These are phyloP conservation scores for Agrocybe praecox DNA, from an alignment of 768 basidiomycete species.

Conservation along the genomic window DNA sequence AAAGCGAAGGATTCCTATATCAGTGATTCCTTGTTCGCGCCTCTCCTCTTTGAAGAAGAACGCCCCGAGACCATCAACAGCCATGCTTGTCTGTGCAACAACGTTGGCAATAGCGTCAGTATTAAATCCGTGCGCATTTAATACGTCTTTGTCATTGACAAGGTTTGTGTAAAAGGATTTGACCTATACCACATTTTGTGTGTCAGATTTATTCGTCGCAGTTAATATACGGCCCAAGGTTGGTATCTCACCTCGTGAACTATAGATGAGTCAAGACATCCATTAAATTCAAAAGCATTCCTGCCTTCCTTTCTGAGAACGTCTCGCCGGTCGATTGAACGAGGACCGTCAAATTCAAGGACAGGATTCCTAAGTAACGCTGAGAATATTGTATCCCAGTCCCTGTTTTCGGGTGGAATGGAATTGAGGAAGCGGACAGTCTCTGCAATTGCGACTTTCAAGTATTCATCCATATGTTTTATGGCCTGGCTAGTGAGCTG, in stretches of 20 bases:
- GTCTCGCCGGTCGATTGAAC: no score
- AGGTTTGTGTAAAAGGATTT: background rate
- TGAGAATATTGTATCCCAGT: background rate
- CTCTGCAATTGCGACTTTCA: background rate
- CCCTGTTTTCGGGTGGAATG: background rate
- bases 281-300: no score
- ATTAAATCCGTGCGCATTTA: background rate
- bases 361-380: background rate
- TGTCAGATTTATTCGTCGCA: no score
- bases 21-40: background rate
- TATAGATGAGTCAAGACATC: no score
- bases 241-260: no score
- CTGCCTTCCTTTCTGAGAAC: no score
- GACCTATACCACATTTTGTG: background rate
- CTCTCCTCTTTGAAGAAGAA: background rate
- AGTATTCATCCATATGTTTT: background rate
- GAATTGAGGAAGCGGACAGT: background rate
- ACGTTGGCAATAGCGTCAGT: background rate
- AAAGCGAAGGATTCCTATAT: slow-evolving; percentile 1
- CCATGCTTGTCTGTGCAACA: background rate
- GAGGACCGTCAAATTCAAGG: no score
- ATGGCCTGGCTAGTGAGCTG: background rate
- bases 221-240: no score
- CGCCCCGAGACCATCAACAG: background rate
- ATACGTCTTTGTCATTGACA: background rate